phyloP scores from a whole-genome alignment of 1,139 yeast species.

The Taiozyma onychis region DNA sequence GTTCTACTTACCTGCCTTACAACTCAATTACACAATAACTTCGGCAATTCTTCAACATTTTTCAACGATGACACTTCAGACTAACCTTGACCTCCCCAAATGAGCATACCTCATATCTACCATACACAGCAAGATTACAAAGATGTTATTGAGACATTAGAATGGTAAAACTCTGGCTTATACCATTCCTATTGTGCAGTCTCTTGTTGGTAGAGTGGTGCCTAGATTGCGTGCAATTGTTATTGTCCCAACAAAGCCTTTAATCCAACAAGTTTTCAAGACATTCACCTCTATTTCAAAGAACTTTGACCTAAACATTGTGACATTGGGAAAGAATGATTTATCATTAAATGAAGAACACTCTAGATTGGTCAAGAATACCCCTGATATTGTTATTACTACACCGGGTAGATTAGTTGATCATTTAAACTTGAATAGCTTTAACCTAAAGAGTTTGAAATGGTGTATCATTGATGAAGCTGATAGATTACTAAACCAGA shows the following conservation, averaged over 20 bases:
- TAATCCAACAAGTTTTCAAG: slow-evolving; percentile 72
- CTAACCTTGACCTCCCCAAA: too few relatives aligned
- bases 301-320: slow-evolving; percentile 61
- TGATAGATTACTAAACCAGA: slow-evolving; percentile 82
- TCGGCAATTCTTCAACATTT: too few relatives aligned
- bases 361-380: slow-evolving; percentile 35
- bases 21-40: too few relatives aligned
- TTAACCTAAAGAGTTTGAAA: slow-evolving; percentile 44
- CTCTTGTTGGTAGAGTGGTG: slow-evolving; percentile 55
- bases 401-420: slow-evolving; percentile 97
- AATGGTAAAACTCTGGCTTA: slow-evolving; percentile 89
- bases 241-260: slow-evolving; percentile 85
- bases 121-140: too few relatives aligned
- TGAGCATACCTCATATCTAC: too few relatives aligned
- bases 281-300: slow-evolving; percentile 55
- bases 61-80: too few relatives aligned
- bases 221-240: slow-evolving; percentile 74
- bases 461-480: slow-evolving; percentile 92
- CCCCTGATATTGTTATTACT: slow-evolving; percentile 75
- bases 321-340: slow-evolving; percentile 53
- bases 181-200: slow-evolving; percentile 74
- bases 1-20: too few relatives aligned
- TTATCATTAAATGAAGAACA: slow-evolving; percentile 66
- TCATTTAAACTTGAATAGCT: slow-evolving; percentile 47
- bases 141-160: too few relatives aligned